phyloP scores from a whole-genome alignment of 75 land plant species.

The Ceratopteris richardii region DNA sequence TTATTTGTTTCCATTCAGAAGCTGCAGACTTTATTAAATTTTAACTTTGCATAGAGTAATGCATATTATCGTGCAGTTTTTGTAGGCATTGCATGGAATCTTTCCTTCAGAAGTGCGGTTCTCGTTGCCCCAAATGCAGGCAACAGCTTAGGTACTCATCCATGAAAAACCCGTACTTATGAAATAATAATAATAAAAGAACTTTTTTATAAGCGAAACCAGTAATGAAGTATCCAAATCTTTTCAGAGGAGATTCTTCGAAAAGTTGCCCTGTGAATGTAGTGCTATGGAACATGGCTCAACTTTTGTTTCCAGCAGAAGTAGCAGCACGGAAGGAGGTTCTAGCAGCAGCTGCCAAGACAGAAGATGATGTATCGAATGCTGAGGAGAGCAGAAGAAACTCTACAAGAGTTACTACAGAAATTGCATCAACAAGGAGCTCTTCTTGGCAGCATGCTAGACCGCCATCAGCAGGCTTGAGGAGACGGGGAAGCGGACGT shows the following conservation, averaged over 20 bases:
- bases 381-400: not conserved
- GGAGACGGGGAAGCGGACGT: slow-evolving; percentile 4
- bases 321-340: slow-evolving; percentile 34
- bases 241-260: slow-evolving; percentile 11
- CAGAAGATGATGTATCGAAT: slow-evolving; percentile 4
- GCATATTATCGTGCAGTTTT: slow-evolving; percentile 47
- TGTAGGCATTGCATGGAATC: slow-evolving; percentile 76
- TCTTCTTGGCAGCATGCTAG: slow-evolving; percentile 4
- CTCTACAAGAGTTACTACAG: not conserved
- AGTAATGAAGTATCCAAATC: not conserved
- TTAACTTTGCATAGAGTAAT: not conserved
- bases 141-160: slow-evolving; percentile 50
- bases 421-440: not conserved
- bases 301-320: slow-evolving; percentile 75
- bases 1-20: too few species aligned
- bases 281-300: slow-evolving; percentile 95
- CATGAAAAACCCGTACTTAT: not conserved
- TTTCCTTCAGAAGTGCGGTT: slow-evolving; percentile 69
- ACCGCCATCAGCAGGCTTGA: slow-evolving; percentile 13
- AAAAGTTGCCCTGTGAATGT: slow-evolving; percentile 61
- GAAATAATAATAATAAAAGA: not conserved
- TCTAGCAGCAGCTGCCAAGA: slow-evolving; percentile 33
- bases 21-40: too few species aligned
- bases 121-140: slow-evolving; percentile 85
- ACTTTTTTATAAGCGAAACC: too few species aligned